Base-by-base conservation (phyloP, 2,329 filamentous ascomycete species). In the Oidium heveae region DNA sequence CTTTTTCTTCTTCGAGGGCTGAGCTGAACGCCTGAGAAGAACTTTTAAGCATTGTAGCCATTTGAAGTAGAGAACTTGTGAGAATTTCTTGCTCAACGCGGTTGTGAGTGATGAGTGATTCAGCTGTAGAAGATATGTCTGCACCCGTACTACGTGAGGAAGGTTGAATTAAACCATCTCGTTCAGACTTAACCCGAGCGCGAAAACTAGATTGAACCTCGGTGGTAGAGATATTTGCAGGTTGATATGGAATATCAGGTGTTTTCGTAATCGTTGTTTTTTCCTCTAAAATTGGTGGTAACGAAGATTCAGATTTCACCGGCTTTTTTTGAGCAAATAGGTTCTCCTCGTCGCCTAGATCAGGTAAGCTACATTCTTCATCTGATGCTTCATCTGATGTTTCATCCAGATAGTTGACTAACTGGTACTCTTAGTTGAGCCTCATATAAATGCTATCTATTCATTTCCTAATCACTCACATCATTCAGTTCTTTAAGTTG, bases 81-180 rank as follows among this genome's bases (percentile, higher is more conserved):
- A 96, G 74, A 36, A 75, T 71, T 66, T 94, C 86, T 67, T 95
- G 88, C 68, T 94, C 86, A 54, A 72, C 72, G 54, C 85, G 82
- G 63, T 94, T 79, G 63, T 83, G 75, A 61, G 84, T 78, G 46
- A 94, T 75, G 34, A 87, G 74, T 0, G 79, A 74, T 69, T 94
- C 86, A 0, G 77, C 73, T 16, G 75, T 74, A 10, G 75, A 71
- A 15, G 76, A 62, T 10, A 64, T 53, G 34, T 9, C 12, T 22
- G 36, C 32, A 8, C 59, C 58, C 13, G 67, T 64, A 16, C 59
- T 55, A 22, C 53, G 54, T 15, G 57, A 58, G 55, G 51, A 59
- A 56, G 56, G 59, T 57, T 44, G 59, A 58, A 55, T 62, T 57
- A 57, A 56, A 55, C 60, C 56, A 44, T 56, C 52, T 43, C 57